Conservation (phyloP, 768 basidiomycete species). For the Panellus pusillus region DNA sequence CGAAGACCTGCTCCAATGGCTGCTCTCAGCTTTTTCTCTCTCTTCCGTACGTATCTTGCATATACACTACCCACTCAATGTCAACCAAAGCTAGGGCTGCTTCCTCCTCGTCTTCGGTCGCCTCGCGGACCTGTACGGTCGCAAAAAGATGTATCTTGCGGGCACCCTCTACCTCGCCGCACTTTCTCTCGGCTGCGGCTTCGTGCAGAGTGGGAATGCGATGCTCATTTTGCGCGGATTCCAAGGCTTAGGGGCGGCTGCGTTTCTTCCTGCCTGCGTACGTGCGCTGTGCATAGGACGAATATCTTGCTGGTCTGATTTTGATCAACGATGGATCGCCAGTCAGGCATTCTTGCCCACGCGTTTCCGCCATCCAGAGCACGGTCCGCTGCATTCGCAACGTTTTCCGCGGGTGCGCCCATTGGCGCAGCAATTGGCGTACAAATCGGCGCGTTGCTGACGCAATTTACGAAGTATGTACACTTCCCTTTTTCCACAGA, state of each 20-base stretch:
- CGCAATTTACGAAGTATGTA: constrained; percentile 35
- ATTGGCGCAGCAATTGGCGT: constrained; percentile 60
- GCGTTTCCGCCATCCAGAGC: constrained; percentile 53
- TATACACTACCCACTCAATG: no score
- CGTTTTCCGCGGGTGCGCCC: constrained; percentile 73
- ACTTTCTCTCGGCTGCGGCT: constrained; percentile 52
- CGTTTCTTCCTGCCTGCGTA: constrained; percentile 56
- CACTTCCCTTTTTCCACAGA: neutral
- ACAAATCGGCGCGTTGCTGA: constrained; percentile 58
- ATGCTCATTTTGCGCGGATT: constrained; percentile 61
- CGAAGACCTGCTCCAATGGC: no score
- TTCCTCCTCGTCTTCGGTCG: constrained; percentile 50
- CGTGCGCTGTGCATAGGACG: constrained; percentile 25
- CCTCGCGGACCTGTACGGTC: constrained; percentile 62
- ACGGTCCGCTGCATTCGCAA: constrained; percentile 64
- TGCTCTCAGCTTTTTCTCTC: no score
- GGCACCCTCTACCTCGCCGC: constrained; percentile 46
- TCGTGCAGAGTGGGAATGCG: constrained; percentile 46
- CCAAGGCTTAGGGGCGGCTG: constrained; percentile 63
- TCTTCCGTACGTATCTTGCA: no score
- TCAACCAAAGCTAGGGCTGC: no score
- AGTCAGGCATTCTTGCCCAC: constrained; percentile 69
- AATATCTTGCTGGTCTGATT: neutral
- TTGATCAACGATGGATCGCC: neutral
- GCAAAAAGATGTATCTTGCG: constrained; percentile 51